Conservation (phyloP, 2,329 filamentous ascomycete genomes). For the Botrytis tulipae region DNA sequence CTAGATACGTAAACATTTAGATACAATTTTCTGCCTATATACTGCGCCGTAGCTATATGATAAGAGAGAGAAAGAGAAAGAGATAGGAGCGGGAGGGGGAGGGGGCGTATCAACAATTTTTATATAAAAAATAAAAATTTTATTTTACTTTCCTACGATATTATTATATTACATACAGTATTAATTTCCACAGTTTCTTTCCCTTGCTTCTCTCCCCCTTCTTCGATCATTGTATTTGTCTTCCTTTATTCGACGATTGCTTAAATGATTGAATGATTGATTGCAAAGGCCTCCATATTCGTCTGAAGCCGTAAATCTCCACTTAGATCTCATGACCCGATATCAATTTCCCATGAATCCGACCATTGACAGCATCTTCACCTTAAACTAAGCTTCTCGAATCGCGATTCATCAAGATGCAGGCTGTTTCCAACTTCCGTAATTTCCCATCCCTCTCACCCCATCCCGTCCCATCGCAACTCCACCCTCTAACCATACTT, state of each 20-base stretch:
- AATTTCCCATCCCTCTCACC: neutral
- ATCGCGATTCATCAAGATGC: neutral
- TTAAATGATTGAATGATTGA: too few species aligned
- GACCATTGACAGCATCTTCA: too few species aligned
- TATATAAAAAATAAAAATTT: neutral
- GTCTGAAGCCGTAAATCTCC: neutral
- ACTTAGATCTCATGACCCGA: neutral
- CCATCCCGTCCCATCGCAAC: neutral
- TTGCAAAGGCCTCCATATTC: neutral
- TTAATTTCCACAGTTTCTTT: neutral
- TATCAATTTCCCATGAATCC: neutral
- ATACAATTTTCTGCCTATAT: too few species aligned
- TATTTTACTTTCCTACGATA: neutral
- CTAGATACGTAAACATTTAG: too few species aligned
- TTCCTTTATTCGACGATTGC: neutral
- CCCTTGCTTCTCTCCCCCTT: rapidly evolving
- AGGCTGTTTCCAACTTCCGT: too few species aligned
- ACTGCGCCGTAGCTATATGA: too few species aligned
- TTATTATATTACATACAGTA: neutral
- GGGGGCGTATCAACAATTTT: too few species aligned
- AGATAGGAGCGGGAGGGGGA: too few species aligned
- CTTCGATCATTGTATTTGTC: neutral
- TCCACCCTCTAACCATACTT: conserved; percentile 40
- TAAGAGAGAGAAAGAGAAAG: too few species aligned
- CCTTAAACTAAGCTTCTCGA: neutral